Conservation (phyloP, 345 rosid genomes). For the Eucalyptus marginata region DNA sequence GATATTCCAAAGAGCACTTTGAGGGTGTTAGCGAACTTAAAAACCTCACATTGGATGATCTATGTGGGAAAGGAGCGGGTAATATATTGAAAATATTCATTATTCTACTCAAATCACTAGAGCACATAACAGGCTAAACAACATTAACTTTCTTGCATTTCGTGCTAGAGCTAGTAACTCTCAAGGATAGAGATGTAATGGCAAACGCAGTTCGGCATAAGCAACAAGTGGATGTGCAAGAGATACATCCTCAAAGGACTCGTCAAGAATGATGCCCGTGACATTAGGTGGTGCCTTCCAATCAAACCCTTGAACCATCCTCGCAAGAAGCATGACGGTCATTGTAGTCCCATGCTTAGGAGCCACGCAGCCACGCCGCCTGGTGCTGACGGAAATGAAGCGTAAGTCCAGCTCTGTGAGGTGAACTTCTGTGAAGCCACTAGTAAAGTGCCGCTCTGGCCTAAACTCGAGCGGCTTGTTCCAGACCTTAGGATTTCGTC, state of each 20-base stretch:
- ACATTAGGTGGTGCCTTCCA: constrained; percentile 17
- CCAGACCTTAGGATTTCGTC: constrained; percentile 24
- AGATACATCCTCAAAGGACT: constrained; percentile 8
- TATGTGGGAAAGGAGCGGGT: too few species aligned
- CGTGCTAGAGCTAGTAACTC: neutral
- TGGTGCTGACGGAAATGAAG: constrained; percentile 35
- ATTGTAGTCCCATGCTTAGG: constrained; percentile 18
- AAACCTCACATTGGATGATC: too few species aligned
- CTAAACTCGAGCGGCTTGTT: neutral
- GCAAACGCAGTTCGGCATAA: constrained; percentile 12
- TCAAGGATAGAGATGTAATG: constrained; percentile 9
- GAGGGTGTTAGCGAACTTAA: too few species aligned
- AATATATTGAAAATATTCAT: too few species aligned
- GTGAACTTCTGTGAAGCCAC: neutral
- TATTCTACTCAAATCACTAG: neutral
- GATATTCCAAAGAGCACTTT: too few species aligned
- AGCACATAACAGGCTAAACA: neutral
- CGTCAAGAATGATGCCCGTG: constrained; percentile 7
- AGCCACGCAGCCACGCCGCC: constrained; percentile 27
- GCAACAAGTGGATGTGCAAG: constrained; percentile 9
- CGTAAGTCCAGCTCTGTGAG: constrained; percentile 20
- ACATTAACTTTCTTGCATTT: too few species aligned
- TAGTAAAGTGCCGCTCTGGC: constrained; percentile 8
- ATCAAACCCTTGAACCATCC: constrained; percentile 33
- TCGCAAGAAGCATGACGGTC: constrained; percentile 33